Evolutionary conservation across 192 early-diverging fungal genomes (phyloP).

Genomic region (Podila epicladia): DNA sequence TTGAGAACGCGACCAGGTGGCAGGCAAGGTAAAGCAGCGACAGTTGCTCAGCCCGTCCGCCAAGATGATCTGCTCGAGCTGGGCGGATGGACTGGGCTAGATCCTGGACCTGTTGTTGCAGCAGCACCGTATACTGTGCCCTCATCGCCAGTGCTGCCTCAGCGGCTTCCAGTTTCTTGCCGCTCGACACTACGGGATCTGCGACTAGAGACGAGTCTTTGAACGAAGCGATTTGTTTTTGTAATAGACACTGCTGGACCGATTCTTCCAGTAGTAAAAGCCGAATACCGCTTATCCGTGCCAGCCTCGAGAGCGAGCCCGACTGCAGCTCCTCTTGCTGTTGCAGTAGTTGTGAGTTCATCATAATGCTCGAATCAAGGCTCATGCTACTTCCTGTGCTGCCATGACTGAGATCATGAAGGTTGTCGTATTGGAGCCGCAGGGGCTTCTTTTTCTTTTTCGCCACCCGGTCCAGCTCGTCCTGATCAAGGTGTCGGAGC

Average conservation of each 20-base stretch:
- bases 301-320: conserved; percentile 19
- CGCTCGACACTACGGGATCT: not conserved
- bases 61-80: not conserved
- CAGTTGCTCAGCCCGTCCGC: conserved; percentile 19
- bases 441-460: conserved; percentile 38
- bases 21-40: conserved; percentile 21
- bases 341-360: not conserved
- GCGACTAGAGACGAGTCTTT: not conserved
- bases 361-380: not conserved
- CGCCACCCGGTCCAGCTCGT: conserved; percentile 35
- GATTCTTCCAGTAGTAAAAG: conserved; percentile 35
- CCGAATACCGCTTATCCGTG: conserved; percentile 28
- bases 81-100: conserved; percentile 31
- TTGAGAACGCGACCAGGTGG: conserved; percentile 31
- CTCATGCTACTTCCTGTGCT: not conserved
- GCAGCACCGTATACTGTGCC: conserved; percentile 15
- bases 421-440: conserved; percentile 16
- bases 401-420: not conserved
- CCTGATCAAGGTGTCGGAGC: conserved; percentile 45
- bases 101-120: conserved; percentile 48
- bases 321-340: not conserved
- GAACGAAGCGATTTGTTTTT: not conserved
- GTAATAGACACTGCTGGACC: conserved; percentile 9
- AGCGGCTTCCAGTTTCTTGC: not conserved
- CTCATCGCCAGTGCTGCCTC: conserved; percentile 14